Percentiles rank a stretch among this genome's conserved stretches.
Evolutionary conservation across 345 rosid species (phyloP).

Genomic region (Populus tremula): DNA sequence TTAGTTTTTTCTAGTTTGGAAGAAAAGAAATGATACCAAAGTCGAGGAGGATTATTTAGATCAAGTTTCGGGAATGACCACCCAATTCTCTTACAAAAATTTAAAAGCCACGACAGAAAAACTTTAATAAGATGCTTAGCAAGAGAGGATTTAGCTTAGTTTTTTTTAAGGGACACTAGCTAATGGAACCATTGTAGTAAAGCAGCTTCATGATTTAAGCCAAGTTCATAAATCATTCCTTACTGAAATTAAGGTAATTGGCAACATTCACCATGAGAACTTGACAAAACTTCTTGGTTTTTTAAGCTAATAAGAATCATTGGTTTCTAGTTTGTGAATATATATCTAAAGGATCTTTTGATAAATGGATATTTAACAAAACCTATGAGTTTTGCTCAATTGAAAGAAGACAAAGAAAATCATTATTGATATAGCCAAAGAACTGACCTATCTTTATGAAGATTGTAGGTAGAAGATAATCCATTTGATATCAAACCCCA

Average conservation of each 20-base stretch:
- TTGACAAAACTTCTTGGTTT: slow-evolving; percentile 17
- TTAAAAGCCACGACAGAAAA: not conserved
- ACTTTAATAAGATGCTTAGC: slow-evolving; percentile 3
- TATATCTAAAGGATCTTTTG: too few relatives aligned
- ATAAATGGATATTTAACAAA: too few relatives aligned
- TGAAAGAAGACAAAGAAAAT: slow-evolving; percentile 15
- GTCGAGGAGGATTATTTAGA: not conserved
- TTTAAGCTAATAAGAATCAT: not conserved
- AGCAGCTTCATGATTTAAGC: slow-evolving; percentile 2
- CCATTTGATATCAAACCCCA: not conserved
- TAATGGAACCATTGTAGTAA: slow-evolving; percentile 14
- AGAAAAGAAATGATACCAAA: not conserved
- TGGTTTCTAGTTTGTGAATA: too few relatives aligned
- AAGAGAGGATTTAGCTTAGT: slow-evolving; percentile 20
- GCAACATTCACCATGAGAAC: slow-evolving; percentile 13
- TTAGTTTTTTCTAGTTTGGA: not conserved
- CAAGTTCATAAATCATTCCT: slow-evolving; percentile 1
- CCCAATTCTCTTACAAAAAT: slow-evolving; percentile 13
- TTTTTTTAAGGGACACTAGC: slow-evolving; percentile 6
- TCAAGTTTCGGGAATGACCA: not conserved
- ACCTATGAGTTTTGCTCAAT: not conserved
- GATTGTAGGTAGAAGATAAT: slow-evolving; percentile 16
- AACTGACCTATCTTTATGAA: slow-evolving; percentile 23
- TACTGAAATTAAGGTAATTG: slow-evolving; percentile 13
- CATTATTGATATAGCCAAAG: slow-evolving; percentile 5